Evolutionary conservation across 176 grass and related monocot genomes (phyloP).

Genomic region (Saccharum spontaneum): DNA sequence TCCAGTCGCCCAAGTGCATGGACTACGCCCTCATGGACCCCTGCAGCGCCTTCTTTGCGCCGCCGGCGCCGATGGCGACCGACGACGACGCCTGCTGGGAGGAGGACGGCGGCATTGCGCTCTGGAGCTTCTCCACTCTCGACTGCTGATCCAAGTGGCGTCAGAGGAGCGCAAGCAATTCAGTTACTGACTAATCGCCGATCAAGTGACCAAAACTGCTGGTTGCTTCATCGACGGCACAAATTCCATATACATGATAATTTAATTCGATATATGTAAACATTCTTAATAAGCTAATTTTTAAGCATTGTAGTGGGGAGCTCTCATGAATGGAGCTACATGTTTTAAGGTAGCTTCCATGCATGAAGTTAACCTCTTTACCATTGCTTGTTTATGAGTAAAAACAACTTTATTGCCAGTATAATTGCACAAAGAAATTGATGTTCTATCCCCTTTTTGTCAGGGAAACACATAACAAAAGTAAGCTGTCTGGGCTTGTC

Average conservation of each 20-base stretch:
- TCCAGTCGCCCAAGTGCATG: constrained; percentile 90
- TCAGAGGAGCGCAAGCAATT: background rate
- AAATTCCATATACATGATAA: constrained; percentile 4
- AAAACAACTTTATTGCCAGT: background rate
- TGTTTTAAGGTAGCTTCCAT: constrained; percentile 74
- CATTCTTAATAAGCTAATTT: constrained; percentile 34
- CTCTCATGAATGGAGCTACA: constrained; percentile 59
- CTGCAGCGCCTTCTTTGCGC: constrained; percentile 54
- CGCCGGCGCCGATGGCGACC: background rate
- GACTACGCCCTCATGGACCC: constrained; percentile 73
- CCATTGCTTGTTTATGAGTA: constrained; percentile 31
- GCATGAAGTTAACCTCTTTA: constrained; percentile 44
- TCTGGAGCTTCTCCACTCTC: constrained; percentile 76
- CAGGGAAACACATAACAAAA: background rate
- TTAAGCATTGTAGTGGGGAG: constrained; percentile 18
- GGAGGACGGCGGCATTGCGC: constrained; percentile 61
- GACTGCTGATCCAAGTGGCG: constrained; percentile 35
- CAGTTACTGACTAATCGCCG: constrained; percentile 36
- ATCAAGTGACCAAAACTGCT: constrained; percentile 8
- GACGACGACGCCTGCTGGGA: constrained; percentile 46
- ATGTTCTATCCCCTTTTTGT: background rate
- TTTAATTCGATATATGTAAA: constrained; percentile 30
- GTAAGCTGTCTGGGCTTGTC: background rate
- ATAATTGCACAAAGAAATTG: background rate
- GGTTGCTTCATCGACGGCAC: constrained; percentile 10